Conservation (phyloP, 2,329 filamentous ascomycete species). For the Uncinocarpus reesii region DNA sequence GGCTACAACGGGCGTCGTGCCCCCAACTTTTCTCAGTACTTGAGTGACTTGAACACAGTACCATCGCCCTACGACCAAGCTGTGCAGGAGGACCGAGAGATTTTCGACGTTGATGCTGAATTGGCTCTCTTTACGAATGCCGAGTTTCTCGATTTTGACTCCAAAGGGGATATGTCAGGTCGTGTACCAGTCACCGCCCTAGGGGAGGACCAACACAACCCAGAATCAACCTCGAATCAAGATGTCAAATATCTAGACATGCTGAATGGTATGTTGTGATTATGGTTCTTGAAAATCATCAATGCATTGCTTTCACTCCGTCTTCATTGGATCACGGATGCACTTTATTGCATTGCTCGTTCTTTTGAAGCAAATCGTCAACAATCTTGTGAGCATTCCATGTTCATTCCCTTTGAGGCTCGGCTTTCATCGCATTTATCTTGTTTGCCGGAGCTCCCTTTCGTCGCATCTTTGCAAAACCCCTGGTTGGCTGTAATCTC, state of each 20-base stretch:
- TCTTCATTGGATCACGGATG: no score
- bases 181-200: slow-evolving; percentile 14
- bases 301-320: no score
- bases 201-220: slow-evolving; percentile 19
- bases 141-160: slow-evolving; percentile 69
- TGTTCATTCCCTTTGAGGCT: no score
- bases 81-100: slow-evolving; percentile 44
- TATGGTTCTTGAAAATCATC: no score
- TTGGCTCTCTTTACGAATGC: slow-evolving; percentile 72
- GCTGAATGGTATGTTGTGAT: slow-evolving; percentile 32
- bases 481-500: background rate
- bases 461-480: background rate
- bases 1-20: slow-evolving; percentile 65
- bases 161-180: slow-evolving; percentile 22
- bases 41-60: slow-evolving; percentile 71
- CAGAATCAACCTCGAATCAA: slow-evolving; percentile 19
- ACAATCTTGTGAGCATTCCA: no score
- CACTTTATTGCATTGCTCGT: no score
- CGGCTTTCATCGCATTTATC: background rate
- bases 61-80: slow-evolving; percentile 55
- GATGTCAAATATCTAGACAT: slow-evolving; percentile 36
- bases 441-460: background rate
- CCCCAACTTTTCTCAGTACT: slow-evolving; percentile 81
- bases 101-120: slow-evolving; percentile 58
- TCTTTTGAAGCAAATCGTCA: no score